phyloP scores from a whole-genome alignment of 805 yeast genomes.

The Teunomyces gatunensis region DNA sequence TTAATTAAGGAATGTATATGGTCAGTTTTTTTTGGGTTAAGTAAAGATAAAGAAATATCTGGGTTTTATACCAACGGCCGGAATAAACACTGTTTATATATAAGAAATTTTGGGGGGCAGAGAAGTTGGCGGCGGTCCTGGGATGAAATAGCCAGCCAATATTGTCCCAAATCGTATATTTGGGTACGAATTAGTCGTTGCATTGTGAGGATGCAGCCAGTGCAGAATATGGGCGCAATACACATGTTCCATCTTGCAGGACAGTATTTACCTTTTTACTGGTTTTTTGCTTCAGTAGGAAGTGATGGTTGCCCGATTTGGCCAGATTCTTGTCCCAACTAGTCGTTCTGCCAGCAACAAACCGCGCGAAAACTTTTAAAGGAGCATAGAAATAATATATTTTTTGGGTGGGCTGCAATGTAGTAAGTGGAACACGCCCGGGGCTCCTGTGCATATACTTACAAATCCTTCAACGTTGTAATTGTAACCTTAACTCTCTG shows the following conservation, averaged over 20 bases:
- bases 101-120: background rate
- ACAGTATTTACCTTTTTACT: background rate
- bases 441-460: no score
- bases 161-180: background rate
- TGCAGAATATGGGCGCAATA: background rate
- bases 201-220: background rate
- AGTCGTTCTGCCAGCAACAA: background rate
- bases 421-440: no score
- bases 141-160: background rate
- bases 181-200: background rate
- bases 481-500: background rate
- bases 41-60: background rate
- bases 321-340: background rate
- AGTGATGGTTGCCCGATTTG: background rate
- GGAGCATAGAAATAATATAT: background rate
- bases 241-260: background rate
- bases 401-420: background rate
- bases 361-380: background rate
- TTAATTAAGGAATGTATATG: slow-evolving; percentile 1
- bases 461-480: background rate
- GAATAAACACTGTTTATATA: background rate
- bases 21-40: background rate
- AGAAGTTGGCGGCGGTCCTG: background rate
- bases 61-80: background rate
- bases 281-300: background rate